Evolutionary conservation across 2,329 filamentous ascomycete species (phyloP).

Genomic region (Fonsecaea nubica): DNA sequence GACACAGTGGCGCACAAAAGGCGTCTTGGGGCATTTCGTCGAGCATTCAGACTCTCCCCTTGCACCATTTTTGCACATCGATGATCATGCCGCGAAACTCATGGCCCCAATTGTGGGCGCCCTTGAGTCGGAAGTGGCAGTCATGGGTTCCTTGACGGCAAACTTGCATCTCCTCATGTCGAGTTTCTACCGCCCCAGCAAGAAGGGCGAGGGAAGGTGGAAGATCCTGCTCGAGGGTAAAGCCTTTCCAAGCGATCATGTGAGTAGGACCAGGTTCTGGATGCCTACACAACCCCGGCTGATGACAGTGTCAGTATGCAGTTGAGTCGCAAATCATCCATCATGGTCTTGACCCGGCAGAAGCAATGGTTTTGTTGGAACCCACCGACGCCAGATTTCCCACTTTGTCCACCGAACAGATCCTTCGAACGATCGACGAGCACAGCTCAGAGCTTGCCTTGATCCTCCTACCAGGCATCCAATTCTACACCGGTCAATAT

Average conservation of each 20-base stretch:
- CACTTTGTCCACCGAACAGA: slow-evolving; percentile 72
- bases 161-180: slow-evolving; percentile 84
- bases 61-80: slow-evolving; percentile 77
- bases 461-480: slow-evolving; percentile 81
- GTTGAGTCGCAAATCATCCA: slow-evolving; percentile 79
- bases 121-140: slow-evolving; percentile 73
- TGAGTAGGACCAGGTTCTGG: slow-evolving; percentile 47
- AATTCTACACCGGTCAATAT: slow-evolving; percentile 90
- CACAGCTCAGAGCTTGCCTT: slow-evolving; percentile 76
- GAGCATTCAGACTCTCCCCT: slow-evolving; percentile 71
- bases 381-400: slow-evolving; percentile 59
- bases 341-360: slow-evolving; percentile 70
- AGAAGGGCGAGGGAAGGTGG: slow-evolving; percentile 58
- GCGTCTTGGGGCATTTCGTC: slow-evolving; percentile 82
- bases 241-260: slow-evolving; percentile 86
- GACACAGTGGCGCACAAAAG: slow-evolving; percentile 82
- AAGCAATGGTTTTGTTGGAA: slow-evolving; percentile 76
- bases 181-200: slow-evolving; percentile 77
- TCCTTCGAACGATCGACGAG: slow-evolving; percentile 74
- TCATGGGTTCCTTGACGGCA: slow-evolving; percentile 85
- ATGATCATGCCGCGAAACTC: slow-evolving; percentile 73
- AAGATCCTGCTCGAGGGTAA: slow-evolving; percentile 91
- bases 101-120: slow-evolving; percentile 79
- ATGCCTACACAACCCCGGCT: neutral
- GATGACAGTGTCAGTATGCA: slow-evolving; percentile 65